These are phyloP conservation scores for Lavandula angustifolia DNA, from an alignment of 257 asterid genomes.

Conservation along the genomic window DNA sequence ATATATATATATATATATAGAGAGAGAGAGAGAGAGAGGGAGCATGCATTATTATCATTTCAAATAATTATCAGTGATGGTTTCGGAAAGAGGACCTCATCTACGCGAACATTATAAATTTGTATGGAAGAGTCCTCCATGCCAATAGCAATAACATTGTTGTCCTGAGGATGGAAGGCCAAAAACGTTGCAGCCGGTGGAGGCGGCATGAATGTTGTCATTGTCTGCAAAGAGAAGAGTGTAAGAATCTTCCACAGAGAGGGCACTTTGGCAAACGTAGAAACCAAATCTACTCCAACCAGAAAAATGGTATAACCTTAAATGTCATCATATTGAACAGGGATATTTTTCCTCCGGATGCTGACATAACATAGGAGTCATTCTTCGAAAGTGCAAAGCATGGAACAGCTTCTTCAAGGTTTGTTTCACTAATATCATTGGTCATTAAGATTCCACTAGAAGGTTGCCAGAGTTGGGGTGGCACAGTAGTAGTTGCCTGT, in stretches of 20 bases:
- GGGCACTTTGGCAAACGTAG: not conserved
- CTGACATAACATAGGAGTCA: slow-evolving; percentile 63
- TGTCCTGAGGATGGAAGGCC: slow-evolving; percentile 70
- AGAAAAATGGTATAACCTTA: slow-evolving; percentile 43
- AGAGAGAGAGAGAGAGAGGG: not conserved
- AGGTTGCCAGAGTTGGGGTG: slow-evolving; percentile 74
- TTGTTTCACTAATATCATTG: slow-evolving; percentile 58
- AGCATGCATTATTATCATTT: not conserved
- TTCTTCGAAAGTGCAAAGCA: slow-evolving; percentile 77
- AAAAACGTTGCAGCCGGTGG: slow-evolving; percentile 71
- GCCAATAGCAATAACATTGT: slow-evolving; percentile 68
- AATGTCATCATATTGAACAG: slow-evolving; percentile 63
- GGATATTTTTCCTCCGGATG: slow-evolving; percentile 76
- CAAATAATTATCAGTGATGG: slow-evolving; percentile 9
- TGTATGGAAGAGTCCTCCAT: slow-evolving; percentile 70
- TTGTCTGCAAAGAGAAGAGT: slow-evolving; percentile 47
- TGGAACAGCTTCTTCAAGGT: slow-evolving; percentile 62
- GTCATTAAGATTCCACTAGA: slow-evolving; percentile 63
- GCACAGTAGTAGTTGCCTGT: slow-evolving; percentile 55
- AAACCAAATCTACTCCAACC: slow-evolving; percentile 1
- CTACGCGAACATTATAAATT: slow-evolving; percentile 53
- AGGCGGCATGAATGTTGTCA: slow-evolving; percentile 65
- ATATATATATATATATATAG: too few relatives aligned
- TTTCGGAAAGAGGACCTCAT: slow-evolving; percentile 45
- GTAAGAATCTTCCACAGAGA: slow-evolving; percentile 11